phyloP scores from a whole-genome alignment of 202 grass and related monocot genomes.

The Bolboschoenoplectus hybrid region DNA sequence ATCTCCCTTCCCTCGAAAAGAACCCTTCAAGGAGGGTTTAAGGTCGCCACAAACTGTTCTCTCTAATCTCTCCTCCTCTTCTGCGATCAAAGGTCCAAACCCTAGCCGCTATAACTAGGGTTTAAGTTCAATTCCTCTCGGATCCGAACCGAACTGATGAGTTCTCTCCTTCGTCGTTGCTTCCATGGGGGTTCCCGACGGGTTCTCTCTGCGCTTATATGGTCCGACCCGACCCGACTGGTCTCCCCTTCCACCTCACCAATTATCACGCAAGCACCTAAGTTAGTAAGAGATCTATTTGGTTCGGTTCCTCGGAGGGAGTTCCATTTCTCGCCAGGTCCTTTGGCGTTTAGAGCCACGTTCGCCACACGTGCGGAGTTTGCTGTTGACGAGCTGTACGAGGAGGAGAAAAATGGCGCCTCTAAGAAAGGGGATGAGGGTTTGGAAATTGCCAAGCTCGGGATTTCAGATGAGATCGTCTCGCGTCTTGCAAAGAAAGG shows the following conservation, averaged over 20 bases:
- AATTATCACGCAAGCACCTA: background rate
- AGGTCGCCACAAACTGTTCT: background rate
- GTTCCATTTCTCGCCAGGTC: constrained; percentile 48
- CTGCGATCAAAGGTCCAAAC: constrained; percentile 4
- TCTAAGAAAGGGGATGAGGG: constrained; percentile 50
- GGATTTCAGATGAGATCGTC: constrained; percentile 76
- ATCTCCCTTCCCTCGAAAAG: constrained; percentile 30
- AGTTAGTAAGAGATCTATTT: background rate
- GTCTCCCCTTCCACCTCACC: background rate
- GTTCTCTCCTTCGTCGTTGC: constrained; percentile 42
- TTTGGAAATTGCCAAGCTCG: constrained; percentile 71
- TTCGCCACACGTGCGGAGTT: constrained; percentile 17
- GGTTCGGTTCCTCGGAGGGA: constrained; percentile 38
- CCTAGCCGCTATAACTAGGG: constrained; percentile 37
- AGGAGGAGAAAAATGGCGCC: constrained; percentile 40
- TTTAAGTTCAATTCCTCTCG: constrained; percentile 14
- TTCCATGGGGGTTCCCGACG: constrained; percentile 43
- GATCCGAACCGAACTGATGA: constrained; percentile 25
- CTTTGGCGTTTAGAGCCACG: constrained; percentile 58
- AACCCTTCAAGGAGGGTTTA: constrained; percentile 12
- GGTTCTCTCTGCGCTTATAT: constrained; percentile 34
- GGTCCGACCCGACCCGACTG: constrained; percentile 17
- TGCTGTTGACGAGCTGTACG: constrained; percentile 47
- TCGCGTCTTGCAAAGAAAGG: constrained; percentile 61
- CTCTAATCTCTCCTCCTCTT: background rate